These are phyloP conservation scores for Sapria himalayana DNA, from an alignment of 345 rosid genomes.

Conservation along the genomic window DNA sequence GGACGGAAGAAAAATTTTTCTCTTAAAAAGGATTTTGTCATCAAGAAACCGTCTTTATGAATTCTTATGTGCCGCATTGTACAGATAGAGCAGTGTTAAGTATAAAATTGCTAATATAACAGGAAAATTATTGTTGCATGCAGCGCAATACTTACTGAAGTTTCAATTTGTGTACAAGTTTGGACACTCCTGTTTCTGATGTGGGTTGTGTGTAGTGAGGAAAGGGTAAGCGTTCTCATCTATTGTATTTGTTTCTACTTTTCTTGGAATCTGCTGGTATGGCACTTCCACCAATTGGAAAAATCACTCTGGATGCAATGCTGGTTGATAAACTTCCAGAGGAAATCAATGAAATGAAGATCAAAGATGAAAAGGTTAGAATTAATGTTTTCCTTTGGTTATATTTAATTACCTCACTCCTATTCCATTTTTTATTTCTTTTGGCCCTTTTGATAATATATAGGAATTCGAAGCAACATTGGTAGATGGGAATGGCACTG, in stretches of 20 bases:
- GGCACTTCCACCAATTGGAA: constrained; percentile 8
- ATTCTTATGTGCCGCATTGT: too few species aligned
- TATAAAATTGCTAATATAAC: too few species aligned
- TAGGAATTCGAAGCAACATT: constrained; percentile 91
- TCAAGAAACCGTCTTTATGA: too few species aligned
- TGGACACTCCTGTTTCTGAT: not conserved
- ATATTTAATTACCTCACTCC: too few species aligned
- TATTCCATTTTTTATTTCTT: too few species aligned
- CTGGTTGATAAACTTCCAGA: constrained; percentile 24
- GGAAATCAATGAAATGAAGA: constrained; percentile 47
- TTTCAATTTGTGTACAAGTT: not conserved
- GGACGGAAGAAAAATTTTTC: too few species aligned
- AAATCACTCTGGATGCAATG: constrained; percentile 10
- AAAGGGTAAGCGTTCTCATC: not conserved
- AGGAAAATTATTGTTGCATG: too few species aligned
- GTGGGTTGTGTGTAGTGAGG: not conserved
- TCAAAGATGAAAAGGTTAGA: constrained; percentile 30
- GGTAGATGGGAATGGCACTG: constrained; percentile 75
- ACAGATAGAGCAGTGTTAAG: too few species aligned
- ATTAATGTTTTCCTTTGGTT: too few species aligned
- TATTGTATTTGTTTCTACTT: not conserved
- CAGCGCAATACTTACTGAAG: too few species aligned
- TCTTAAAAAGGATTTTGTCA: too few species aligned
- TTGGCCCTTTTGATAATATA: constrained; percentile 8
- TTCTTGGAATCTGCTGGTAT: constrained; percentile 15